Conservation (phyloP, 2,329 filamentous ascomycete species). For the Fusarium caatingaense region DNA sequence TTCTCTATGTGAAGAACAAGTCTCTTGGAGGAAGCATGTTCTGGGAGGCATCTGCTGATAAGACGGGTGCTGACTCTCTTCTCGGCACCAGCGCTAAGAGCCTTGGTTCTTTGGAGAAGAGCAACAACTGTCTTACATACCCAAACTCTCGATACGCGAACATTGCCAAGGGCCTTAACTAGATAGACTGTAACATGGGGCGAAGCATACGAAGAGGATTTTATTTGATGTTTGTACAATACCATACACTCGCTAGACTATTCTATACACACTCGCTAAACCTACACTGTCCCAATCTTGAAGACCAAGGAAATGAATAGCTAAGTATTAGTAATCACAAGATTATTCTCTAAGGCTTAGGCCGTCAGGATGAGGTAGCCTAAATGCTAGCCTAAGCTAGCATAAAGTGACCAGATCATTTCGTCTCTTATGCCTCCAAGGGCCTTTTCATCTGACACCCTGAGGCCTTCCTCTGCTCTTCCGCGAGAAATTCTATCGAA, state of each 20-base stretch:
- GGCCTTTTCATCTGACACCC: too few species aligned
- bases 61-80: slow-evolving; percentile 67
- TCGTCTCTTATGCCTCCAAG: too few species aligned
- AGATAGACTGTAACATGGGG: not conserved
- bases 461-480: too few species aligned
- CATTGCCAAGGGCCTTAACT: slow-evolving; percentile 47
- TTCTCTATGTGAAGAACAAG: slow-evolving; percentile 69
- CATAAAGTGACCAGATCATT: too few species aligned
- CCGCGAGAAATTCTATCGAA: not conserved
- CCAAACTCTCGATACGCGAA: slow-evolving; percentile 66
- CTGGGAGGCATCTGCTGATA: slow-evolving; percentile 83
- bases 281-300: not conserved
- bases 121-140: slow-evolving; percentile 62
- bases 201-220: not conserved
- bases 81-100: slow-evolving; percentile 62
- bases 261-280: not conserved
- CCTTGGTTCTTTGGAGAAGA: slow-evolving; percentile 55
- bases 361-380: not conserved
- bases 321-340: not conserved
- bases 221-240: not conserved
- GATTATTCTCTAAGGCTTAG: not conserved
- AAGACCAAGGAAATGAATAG: not conserved
- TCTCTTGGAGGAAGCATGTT: slow-evolving; percentile 81
- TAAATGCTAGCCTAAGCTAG: too few species aligned
- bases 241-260: not conserved